Base-by-base conservation (phyloP, 805 yeast species). In the Nakazawaea siamensis region DNA sequence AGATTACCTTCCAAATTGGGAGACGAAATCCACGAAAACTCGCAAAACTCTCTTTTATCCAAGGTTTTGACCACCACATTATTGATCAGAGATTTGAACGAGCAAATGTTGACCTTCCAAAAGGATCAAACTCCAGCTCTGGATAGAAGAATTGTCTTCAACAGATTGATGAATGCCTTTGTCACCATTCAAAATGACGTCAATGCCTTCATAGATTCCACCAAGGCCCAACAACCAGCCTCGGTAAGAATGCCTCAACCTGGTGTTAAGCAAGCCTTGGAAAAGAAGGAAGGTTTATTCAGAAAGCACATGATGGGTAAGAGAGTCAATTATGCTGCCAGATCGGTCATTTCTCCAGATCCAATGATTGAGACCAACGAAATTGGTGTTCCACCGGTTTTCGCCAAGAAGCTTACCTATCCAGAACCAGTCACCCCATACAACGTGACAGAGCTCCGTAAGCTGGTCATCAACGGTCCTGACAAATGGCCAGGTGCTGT, bases 271-370 rank as follows among this genome's bases (percentile, higher is more conserved):
- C 98, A 92, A 67, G 94, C 95, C 9, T 68, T 92, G 52, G 99
- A 92, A 61, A 90, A 92, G 77, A 92, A 92, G 58, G 99, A 92
- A 62, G 99, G 99, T 56, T 68, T 90, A 45, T 92, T 92, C 70
- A 77, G 99, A 68, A 92, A 90, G 57, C 95, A 92, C 55, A 92
- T 92, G 98, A 92, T 92, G 99, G 99, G 99, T 57, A 92, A 92
- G 70, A 87, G 99, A 68, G 99, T 92, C 41, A 94, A 92, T 58
- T 90, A 85, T 53, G 96, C 97, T 35, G 98, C 98, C 34, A 86
- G 99, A 64, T 90, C 98, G 8, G 99, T 92, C 50, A 92, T 92
- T 62, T 88, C 97, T 5, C 97, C 97, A 5, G 99, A 92, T 64
- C 99, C 99, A 38, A 92, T 83, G 66, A 71, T 92, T 49, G 98